These are phyloP conservation scores for Pythium diclinum DNA, from an alignment of 352 stramenopile genomes.

Conservation along the genomic window DNA sequence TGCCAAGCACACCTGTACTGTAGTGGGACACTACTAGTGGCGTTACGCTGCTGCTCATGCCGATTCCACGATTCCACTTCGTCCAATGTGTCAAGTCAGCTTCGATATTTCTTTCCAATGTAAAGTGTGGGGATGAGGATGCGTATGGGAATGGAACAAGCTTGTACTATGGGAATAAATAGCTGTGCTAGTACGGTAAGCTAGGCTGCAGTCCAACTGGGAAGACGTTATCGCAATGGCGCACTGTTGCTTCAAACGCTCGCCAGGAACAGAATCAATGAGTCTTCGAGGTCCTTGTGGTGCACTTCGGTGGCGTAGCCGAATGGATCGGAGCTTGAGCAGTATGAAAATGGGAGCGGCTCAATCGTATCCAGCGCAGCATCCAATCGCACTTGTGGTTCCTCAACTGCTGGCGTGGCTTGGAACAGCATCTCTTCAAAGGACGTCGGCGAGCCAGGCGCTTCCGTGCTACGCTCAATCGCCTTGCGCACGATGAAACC, in stretches of 20 bases:
- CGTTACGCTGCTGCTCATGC: no score
- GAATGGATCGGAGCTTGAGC: constrained; percentile 13
- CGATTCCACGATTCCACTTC: no score
- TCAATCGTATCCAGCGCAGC: constrained; percentile 33
- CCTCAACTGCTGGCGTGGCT: not conserved
- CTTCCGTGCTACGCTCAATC: not conserved
- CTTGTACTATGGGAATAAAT: constrained; percentile 2
- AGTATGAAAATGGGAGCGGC: constrained; percentile 44
- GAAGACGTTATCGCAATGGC: not conserved
- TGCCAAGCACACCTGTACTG: not conserved
- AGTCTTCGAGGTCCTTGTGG: constrained; percentile 33
- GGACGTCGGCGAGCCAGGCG: constrained; percentile 18
- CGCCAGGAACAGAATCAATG: constrained; percentile 25
- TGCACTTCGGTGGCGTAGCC: constrained; percentile 41
- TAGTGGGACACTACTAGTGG: not conserved
- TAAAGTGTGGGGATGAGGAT: no score
- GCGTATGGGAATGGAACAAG: not conserved
- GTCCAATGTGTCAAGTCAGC: no score
- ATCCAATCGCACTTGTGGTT: constrained; percentile 6
- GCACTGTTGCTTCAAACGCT: constrained; percentile 7
- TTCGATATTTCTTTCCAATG: no score
- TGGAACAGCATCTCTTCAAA: constrained; percentile 24
- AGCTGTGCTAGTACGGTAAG: not conserved
- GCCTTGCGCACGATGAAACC: constrained; percentile 57
- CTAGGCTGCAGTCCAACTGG: not conserved